Conservation (phyloP, 768 basidiomycete species). For the Neoboletus brunneissimus region DNA sequence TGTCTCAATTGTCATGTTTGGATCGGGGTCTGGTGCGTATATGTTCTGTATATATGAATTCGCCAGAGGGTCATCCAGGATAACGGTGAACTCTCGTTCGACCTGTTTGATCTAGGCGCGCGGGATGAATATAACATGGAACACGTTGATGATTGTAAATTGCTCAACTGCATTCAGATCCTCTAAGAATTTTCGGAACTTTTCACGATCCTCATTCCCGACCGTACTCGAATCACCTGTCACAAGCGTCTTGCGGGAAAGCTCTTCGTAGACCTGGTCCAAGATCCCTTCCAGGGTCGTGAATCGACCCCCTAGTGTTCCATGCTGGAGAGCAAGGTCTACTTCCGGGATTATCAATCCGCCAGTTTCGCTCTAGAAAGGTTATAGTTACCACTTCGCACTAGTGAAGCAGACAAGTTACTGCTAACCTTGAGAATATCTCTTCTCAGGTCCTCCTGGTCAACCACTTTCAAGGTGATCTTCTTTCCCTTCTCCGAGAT, state of each 20-base stretch:
- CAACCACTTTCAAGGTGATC: constrained; percentile 87
- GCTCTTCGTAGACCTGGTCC: constrained; percentile 91
- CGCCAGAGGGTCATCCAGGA: constrained; percentile 92
- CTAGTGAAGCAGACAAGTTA: background rate
- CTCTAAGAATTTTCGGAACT: constrained; percentile 75
- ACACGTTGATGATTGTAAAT: background rate
- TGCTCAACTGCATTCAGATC: constrained; percentile 67
- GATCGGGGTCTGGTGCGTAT: constrained; percentile 97
- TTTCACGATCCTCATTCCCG: constrained; percentile 42
- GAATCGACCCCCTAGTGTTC: constrained; percentile 95
- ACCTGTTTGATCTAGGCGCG: constrained; percentile 67
- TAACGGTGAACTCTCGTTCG: constrained; percentile 80
- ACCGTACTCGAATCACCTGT: constrained; percentile 58
- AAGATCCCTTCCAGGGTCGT: constrained; percentile 96
- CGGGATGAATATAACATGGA: background rate
- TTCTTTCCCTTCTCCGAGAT: constrained; percentile 85
- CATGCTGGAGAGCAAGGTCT: constrained; percentile 84
- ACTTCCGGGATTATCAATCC: constrained; percentile 92
- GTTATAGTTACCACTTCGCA: background rate
- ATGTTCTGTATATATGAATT: constrained; percentile 96
- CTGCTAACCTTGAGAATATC: constrained; percentile 85
- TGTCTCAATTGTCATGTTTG: constrained; percentile 79
- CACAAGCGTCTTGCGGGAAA: constrained; percentile 82
- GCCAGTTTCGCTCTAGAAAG: constrained; percentile 81
- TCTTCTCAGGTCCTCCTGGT: constrained; percentile 86